Evolutionary conservation across 306 rosid species (phyloP), one percentile per base, ranked within the genome.

Genomic region (Medicago arabica): DNA sequence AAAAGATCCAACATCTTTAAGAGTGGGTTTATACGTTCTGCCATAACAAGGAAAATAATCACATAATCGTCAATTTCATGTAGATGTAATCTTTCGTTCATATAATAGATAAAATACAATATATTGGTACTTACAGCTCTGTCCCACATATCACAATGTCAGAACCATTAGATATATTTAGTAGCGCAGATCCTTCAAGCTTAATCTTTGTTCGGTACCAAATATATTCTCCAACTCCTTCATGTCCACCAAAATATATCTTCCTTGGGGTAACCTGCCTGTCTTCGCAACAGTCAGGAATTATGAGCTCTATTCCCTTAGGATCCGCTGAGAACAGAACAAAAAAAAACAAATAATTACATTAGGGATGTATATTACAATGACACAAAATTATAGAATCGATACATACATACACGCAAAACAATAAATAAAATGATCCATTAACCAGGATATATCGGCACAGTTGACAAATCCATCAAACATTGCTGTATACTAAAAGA

Each of bases 191-290:
- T 75, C 83, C 92, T 75, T 87, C 89, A 77, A 90, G 86, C 85
- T 85, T 90, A 81, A 80, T 81, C 67, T 78, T 82, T 71, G 91
- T 75, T 76, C 82, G 81, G 80, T 87, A 95, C 99, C 98, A 95
- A 78, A 84, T 65, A 77, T 84, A 92, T 81, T 90, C 86, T 72
- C 99, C 97, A 88, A 74, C 78, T 59, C 96, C 99, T 86, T 95
- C 97, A 72, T 87, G 88, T 65, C 99, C 99, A 46, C 99, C 99
- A 78, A 95, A 89, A 90, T 95, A 95, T 55, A 66, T 74, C 78
- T 82, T 89, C 44, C 51, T 38, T 3, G 93, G 97, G 72, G 79
- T 75, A 57, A 88, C 65, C 75, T 84, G 91, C 75, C 66, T 74
- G 61, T 77, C 86, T 81, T 95, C 96, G 8, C 78, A 78, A 78